phyloP scores from a whole-genome alignment of 2,329 filamentous ascomycete species.

The Torrubiellomyces zombiae region DNA sequence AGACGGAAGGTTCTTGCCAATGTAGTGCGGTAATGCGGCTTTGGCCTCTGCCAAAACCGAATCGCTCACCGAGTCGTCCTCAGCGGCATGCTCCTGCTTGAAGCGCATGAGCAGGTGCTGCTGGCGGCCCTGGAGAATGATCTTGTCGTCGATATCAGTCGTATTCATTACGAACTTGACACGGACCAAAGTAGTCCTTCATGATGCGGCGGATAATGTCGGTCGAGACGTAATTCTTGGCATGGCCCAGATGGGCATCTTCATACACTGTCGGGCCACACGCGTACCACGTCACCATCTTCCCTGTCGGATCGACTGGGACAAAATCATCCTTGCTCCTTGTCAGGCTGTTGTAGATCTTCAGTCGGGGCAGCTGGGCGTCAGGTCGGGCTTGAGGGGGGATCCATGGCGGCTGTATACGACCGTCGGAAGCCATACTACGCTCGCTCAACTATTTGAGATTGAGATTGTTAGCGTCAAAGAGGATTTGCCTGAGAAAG shows the following conservation, averaged over 20 bases:
- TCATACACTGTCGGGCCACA: conserved; percentile 79
- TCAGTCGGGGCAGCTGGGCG: too few relatives aligned
- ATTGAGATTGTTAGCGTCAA: too few relatives aligned
- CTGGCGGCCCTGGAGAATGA: conserved; percentile 50
- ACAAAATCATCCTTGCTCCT: conserved; percentile 45
- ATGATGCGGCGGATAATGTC: conserved; percentile 77
- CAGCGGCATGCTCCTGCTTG: conserved; percentile 47
- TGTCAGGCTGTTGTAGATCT: conserved; percentile 51
- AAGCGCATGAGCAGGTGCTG: conserved; percentile 67
- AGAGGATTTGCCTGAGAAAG: too few relatives aligned
- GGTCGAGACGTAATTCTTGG: conserved; percentile 78
- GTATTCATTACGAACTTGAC: conserved; percentile 89
- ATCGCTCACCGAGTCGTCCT: too few relatives aligned
- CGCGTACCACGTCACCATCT: too few relatives aligned
- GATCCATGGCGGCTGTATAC: too few relatives aligned
- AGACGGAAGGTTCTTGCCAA: too few relatives aligned
- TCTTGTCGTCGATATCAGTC: conserved; percentile 68
- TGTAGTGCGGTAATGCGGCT: too few relatives aligned
- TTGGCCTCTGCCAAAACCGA: too few relatives aligned
- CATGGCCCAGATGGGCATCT: conserved; percentile 67
- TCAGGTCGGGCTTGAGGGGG: too few relatives aligned
- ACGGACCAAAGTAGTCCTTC: conserved; percentile 65
- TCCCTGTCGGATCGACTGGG: conserved; percentile 18
- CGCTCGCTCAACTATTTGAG: too few relatives aligned
- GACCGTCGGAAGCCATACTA: too few relatives aligned